Conservation (phyloP, 192 early-diverging fungal genomes). For the Helicostylum pulchrum region DNA sequence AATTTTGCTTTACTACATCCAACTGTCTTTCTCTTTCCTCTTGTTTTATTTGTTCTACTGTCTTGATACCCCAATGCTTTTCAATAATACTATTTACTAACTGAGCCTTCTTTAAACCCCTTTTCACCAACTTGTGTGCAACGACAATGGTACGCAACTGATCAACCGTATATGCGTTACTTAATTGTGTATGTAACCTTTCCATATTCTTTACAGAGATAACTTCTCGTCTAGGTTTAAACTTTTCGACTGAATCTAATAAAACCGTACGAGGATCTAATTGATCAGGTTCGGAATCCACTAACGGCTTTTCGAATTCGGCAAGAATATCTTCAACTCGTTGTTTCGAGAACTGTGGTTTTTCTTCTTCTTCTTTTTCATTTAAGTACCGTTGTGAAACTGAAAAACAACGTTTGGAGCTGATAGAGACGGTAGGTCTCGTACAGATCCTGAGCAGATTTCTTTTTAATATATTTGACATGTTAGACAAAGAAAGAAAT, state of each 20-base stretch:
- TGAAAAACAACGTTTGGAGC: neutral
- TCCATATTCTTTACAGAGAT: neutral
- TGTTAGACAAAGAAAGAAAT: neutral
- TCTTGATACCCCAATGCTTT: slow-evolving; percentile 5
- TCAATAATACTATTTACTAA: neutral
- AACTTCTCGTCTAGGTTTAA: neutral
- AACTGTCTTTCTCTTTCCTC: neutral
- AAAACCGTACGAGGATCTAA: too few species aligned
- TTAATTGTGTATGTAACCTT: too few species aligned
- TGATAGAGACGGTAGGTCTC: neutral
- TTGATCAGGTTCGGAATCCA: too few species aligned
- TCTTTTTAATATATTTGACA: neutral
- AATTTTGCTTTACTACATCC: neutral
- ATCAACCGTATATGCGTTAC: too few species aligned
- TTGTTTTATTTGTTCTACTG: neutral
- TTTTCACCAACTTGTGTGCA: too few species aligned
- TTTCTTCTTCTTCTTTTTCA: too few species aligned
- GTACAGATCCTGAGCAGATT: neutral
- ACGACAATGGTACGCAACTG: too few species aligned
- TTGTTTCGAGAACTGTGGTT: too few species aligned
- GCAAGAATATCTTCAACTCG: too few species aligned
- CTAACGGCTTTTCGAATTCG: too few species aligned
- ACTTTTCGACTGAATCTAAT: neutral
- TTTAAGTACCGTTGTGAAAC: too few species aligned
- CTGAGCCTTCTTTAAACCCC: neutral